Evolutionary conservation across 495 filamentous ascomycete genomes (phyloP), one percentile per base, ranked within the genome.

Genomic region (Amphirosellinia nigrospora): DNA sequence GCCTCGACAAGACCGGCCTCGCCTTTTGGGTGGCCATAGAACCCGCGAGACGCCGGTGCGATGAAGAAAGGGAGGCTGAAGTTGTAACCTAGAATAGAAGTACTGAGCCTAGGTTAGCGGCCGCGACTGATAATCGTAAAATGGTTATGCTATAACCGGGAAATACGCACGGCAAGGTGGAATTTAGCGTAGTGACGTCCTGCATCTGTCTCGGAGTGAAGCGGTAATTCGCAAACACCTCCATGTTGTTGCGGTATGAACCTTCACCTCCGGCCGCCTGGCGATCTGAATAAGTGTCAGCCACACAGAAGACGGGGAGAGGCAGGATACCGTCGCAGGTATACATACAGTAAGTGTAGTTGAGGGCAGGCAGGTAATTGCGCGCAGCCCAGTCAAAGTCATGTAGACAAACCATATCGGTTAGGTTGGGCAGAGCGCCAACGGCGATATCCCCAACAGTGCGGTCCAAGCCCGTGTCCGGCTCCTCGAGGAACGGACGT

Each of bases 21-120:
- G 0, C 66, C 81, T 9, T 77, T 70, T 9, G 65, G 64, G 68
- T 81, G 74, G 6, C 78, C 82, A 46, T 80, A 80, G 1, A 71
- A 77, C 6, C 74, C 82, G 16, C 75, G 72, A 32, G 82, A 76
- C 10, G 72, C 73, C 0, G 82, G 82, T 34, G 74, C 77, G 55
- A 84, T 83, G 72, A 81, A 84, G 71, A 84, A 82, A 11, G 82
- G 82, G 76, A 9, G 75, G 74, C 69, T 83, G 82, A 83, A 83
- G 70, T 80, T 78, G 68, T 83, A 66, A 15, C 80, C 80, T 1
- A 82, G 68, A 38, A 82, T 79, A 6, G 75, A 75, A 21, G 79
- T 81, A n/a, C 76, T 80, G 55, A n/a, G n/a, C n/a, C n/a, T n/a
- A n/a, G n/a, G n/a, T n/a, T n/a, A n/a, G n/a, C n/a, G n/a, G n/a